These are phyloP conservation scores for Mrakia gelida DNA, from an alignment of 768 basidiomycete genomes.

Conservation along the genomic window DNA sequence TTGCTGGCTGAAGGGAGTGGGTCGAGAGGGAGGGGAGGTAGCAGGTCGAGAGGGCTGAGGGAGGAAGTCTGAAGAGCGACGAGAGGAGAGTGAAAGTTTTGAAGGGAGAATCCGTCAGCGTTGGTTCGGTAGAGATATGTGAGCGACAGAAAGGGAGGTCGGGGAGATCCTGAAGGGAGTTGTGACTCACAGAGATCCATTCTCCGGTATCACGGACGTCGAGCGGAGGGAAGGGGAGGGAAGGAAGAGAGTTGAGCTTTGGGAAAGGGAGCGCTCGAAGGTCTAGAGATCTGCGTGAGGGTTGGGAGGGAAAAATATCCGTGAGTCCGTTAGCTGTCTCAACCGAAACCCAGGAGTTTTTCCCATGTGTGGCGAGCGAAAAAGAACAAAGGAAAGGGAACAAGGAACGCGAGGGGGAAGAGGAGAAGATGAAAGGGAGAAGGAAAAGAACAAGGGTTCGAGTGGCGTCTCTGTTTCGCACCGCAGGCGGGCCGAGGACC, in stretches of 20 bases:
- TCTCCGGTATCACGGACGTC: not conserved
- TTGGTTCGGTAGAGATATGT: not conserved
- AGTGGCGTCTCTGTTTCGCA: not conserved
- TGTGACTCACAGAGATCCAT: not conserved
- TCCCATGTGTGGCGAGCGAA: no score
- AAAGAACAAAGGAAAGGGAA: not conserved
- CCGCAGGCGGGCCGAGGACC: not conserved
- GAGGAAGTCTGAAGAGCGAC: not conserved
- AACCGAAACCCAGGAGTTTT: no score
- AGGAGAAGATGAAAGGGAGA: not conserved
- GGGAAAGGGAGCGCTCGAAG: not conserved
- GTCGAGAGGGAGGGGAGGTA: not conserved
- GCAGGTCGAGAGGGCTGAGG: not conserved
- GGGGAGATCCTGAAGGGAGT: no score
- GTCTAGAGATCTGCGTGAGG: not conserved
- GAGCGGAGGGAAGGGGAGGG: not conserved
- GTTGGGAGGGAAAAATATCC: not conserved
- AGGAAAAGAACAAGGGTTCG: not conserved
- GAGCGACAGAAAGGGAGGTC: not conserved
- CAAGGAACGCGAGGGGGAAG: not conserved
- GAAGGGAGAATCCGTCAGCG: not conserved
- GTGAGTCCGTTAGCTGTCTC: not conserved
- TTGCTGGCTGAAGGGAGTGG: not conserved
- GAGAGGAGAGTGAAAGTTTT: not conserved
- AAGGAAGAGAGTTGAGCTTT: conserved; percentile 2